Evolutionary conservation across 805 yeast genomes (phyloP).

Genomic region (Starmerella apicola): DNA sequence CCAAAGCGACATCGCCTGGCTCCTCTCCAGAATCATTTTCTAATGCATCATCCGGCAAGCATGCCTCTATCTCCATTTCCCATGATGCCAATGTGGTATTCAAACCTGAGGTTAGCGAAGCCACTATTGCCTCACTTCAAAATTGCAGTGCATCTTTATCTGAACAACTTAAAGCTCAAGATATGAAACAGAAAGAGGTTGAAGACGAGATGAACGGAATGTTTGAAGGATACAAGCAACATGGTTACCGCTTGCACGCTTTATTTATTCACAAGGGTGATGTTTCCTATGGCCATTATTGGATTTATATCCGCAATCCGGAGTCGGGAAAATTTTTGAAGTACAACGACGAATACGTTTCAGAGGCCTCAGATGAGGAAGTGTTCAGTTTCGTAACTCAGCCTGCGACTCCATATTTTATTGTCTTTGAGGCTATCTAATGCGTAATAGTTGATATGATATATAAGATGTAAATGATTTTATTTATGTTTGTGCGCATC

Average conservation of each 20-base stretch:
- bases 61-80: background rate
- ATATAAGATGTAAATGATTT: too few species aligned
- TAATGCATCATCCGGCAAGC: too few species aligned
- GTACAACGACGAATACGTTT: constrained; percentile 91
- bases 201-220: constrained; percentile 43
- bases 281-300: constrained; percentile 92
- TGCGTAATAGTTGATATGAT: too few species aligned
- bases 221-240: constrained; percentile 45
- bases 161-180: constrained; percentile 34
- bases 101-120: constrained; percentile 21
- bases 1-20: too few species aligned
- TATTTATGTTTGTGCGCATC: too few species aligned
- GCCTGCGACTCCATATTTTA: constrained; percentile 87
- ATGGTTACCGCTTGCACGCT: constrained; percentile 78
- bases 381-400: constrained; percentile 36
- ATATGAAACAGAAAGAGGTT: constrained; percentile 34
- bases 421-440: constrained; percentile 56
- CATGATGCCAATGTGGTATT: background rate
- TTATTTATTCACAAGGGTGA: constrained; percentile 92
- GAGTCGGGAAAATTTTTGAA: constrained; percentile 59
- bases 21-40: too few species aligned
- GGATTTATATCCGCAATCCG: constrained; percentile 83
- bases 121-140: constrained; percentile 37
- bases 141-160: constrained; percentile 36
- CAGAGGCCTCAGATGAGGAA: constrained; percentile 54